Conservation (phyloP, 805 yeast genomes). For the Cyberlindnera misumaiensis region DNA sequence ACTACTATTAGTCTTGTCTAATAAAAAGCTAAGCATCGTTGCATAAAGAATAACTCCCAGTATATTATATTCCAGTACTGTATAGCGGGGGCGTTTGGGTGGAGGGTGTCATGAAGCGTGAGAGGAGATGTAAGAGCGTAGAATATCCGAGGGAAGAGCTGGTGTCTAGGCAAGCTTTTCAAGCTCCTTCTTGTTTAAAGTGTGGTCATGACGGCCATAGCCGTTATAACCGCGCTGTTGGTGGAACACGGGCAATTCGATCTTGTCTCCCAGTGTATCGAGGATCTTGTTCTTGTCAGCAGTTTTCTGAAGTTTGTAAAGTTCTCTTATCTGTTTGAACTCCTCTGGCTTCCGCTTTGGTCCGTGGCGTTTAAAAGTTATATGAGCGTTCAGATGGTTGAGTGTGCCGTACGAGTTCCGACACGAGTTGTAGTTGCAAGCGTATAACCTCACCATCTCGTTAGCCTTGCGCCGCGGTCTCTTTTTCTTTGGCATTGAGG, state of each 20-base stretch:
- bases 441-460: constrained; percentile 49
- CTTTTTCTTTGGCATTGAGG: constrained; percentile 24
- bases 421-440: constrained; percentile 41
- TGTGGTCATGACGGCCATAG: constrained; percentile 22
- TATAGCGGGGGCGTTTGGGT: no score
- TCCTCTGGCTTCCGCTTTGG: constrained; percentile 47
- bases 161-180: constrained; percentile 1
- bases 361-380: constrained; percentile 47
- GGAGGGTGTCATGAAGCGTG: not conserved
- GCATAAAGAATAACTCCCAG: no score
- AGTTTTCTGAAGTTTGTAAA: constrained; percentile 34
- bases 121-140: not conserved
- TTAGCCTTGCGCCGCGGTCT: constrained; percentile 48
- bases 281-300: constrained; percentile 16
- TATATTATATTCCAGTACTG: no score
- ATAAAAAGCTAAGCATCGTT: no score
- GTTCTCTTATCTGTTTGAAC: constrained; percentile 42
- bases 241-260: constrained; percentile 19
- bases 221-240: constrained; percentile 25
- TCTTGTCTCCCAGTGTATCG: constrained; percentile 12
- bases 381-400: constrained; percentile 53
- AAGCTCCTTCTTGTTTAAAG: constrained; percentile 14
- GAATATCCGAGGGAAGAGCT: not conserved
- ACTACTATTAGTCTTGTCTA: not conserved
- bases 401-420: constrained; percentile 53